These are phyloP conservation scores for Nyssa sinensis DNA, from an alignment of 148 eudicot species.

Conservation along the genomic window DNA sequence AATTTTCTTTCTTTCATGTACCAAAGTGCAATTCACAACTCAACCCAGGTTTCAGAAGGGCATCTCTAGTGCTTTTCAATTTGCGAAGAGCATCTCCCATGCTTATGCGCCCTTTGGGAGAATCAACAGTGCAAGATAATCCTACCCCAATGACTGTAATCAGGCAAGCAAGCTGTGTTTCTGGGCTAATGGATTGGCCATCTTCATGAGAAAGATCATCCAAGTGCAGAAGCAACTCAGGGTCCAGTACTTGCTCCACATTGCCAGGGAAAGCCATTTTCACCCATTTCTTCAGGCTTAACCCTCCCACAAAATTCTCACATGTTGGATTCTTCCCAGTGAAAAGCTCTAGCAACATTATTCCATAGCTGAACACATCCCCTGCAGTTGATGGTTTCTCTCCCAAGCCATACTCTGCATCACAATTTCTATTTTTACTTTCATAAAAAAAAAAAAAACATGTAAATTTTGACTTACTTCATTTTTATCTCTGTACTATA, in stretches of 20 bases:
- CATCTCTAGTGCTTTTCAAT: constrained; percentile 30
- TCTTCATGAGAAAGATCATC: neutral
- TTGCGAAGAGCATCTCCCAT: constrained; percentile 45
- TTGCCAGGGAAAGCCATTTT: constrained; percentile 21
- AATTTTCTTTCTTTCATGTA: too few species aligned
- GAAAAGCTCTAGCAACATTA: constrained; percentile 51
- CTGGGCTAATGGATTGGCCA: neutral
- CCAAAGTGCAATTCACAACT: too few species aligned
- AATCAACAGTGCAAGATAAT: constrained; percentile 43
- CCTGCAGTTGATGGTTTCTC: constrained; percentile 46
- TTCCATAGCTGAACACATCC: constrained; percentile 56
- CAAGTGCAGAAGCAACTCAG: constrained; percentile 16
- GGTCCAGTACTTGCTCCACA: constrained; percentile 33
- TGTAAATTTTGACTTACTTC: too few species aligned
- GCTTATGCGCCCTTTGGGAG: constrained; percentile 38
- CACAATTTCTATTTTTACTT: neutral
- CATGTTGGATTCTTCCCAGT: constrained; percentile 51
- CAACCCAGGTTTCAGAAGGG: constrained; percentile 1
- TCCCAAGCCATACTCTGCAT: constrained; percentile 55
- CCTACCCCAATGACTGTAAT: constrained; percentile 37
- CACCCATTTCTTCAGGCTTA: constrained; percentile 45
- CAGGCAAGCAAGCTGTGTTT: constrained; percentile 18
- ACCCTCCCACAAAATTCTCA: constrained; percentile 30
- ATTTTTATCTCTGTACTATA: too few species aligned
- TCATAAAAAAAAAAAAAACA: too few species aligned